A percentile compares a stretch with the other conserved stretches of the same genome.
Evolutionary conservation across 768 basidiomycete species (phyloP).

Genomic region (Tephrocybe sp.): DNA sequence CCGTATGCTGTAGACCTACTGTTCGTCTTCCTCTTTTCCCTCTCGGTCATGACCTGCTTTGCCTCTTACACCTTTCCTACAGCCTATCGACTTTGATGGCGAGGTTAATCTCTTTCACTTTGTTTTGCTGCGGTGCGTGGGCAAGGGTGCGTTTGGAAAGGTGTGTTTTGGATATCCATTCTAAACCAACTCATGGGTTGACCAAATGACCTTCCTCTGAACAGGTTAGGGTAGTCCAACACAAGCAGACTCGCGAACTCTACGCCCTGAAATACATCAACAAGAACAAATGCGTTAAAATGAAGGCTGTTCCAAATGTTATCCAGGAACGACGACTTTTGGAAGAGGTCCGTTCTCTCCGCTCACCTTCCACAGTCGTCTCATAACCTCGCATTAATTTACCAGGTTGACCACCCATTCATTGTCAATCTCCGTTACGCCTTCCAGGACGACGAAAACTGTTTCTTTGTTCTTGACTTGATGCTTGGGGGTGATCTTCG

Average conservation of each 20-base stretch:
- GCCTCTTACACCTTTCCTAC: slow-evolving; percentile 3
- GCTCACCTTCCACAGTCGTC: neutral
- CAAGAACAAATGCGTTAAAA: slow-evolving; percentile 96
- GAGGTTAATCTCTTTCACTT: slow-evolving; percentile 98
- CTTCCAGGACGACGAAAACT: slow-evolving; percentile 98
- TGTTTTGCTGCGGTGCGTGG: slow-evolving; percentile 90
- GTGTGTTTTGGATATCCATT: slow-evolving; percentile 34
- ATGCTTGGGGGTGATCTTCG: slow-evolving; percentile 96
- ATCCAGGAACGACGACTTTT: slow-evolving; percentile 93
- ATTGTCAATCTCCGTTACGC: slow-evolving; percentile 95
- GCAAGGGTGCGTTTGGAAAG: slow-evolving; percentile 99
- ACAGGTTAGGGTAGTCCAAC: slow-evolving; percentile 98
- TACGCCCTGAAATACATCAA: slow-evolving; percentile 99
- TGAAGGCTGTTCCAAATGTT: slow-evolving; percentile 97
- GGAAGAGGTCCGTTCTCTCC: slow-evolving; percentile 69
- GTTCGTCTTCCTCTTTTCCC: slow-evolving; percentile 33
- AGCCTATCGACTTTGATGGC: slow-evolving; percentile 95
- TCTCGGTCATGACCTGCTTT: neutral
- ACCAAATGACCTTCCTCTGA: slow-evolving; percentile 3
- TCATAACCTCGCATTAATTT: slow-evolving; percentile 16
- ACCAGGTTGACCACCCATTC: slow-evolving; percentile 90
- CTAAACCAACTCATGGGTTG: slow-evolving; percentile 9
- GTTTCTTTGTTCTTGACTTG: slow-evolving; percentile 96
- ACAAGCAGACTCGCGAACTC: slow-evolving; percentile 95
- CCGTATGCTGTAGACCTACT: slow-evolving; percentile 80